phyloP scores from a whole-genome alignment of 1,284 basidiomycete species.

The Filobasidium uniguttulatum region DNA sequence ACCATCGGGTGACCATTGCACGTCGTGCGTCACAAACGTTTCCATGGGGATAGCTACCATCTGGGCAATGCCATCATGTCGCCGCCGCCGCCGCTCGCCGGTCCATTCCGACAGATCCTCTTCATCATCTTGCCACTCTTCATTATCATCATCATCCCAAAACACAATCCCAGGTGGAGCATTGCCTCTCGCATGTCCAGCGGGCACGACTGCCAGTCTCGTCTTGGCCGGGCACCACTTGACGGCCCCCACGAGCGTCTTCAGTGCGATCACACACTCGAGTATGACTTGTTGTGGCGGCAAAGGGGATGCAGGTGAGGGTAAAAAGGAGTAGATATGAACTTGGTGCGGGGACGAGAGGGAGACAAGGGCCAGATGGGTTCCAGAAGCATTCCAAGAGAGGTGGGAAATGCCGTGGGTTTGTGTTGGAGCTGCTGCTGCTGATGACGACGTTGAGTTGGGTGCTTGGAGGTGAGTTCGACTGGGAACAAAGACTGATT shows the following conservation, averaged over 20 bases:
- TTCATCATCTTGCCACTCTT: slow-evolving; percentile 15
- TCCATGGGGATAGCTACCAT: slow-evolving; percentile 4
- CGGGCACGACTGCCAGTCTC: slow-evolving; percentile 6
- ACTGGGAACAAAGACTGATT: too few species aligned
- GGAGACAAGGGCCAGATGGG: too few species aligned
- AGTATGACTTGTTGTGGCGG: slow-evolving; percentile 16
- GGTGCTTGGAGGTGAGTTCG: too few species aligned
- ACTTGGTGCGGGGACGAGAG: slow-evolving; percentile 20
- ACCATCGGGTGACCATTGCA: slow-evolving; percentile 14
- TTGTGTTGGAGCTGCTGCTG: too few species aligned
- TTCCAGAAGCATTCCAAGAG: too few species aligned
- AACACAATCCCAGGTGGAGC: slow-evolving; percentile 20
- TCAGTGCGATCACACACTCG: slow-evolving; percentile 20
- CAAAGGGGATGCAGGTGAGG: slow-evolving; percentile 5
- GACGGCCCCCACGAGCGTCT: slow-evolving; percentile 15
- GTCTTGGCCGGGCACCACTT: slow-evolving; percentile 19
- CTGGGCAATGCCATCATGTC: slow-evolving; percentile 9
- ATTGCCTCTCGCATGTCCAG: slow-evolving; percentile 17
- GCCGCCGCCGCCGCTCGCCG: not conserved
- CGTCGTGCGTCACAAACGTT: slow-evolving; percentile 12
- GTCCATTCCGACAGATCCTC: not conserved
- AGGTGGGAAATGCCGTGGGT: too few species aligned
- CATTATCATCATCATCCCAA: slow-evolving; percentile 25
- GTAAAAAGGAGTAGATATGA: slow-evolving; percentile 28
- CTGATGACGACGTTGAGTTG: too few species aligned